Base-by-base conservation (phyloP, 805 yeast genomes). In the Saccharomyces kudriavzevii region DNA sequence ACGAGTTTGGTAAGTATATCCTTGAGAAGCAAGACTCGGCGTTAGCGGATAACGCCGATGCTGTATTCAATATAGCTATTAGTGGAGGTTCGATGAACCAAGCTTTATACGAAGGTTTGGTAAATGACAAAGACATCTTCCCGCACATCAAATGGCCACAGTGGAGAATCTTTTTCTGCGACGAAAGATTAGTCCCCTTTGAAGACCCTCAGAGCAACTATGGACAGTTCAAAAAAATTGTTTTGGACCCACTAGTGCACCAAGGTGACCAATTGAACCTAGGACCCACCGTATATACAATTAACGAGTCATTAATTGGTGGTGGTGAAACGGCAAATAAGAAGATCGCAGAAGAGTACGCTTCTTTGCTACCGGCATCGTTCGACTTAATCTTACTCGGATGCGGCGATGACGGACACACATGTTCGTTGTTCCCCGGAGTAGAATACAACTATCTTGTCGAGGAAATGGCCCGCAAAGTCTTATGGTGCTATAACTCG, bases 351-450 rank as follows among this genome's bases (percentile, higher is more conserved):
- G 59, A 65, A 22, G 83, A 78, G 47, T 89, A 89, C 68, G 84
- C 78, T 57, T 56, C 74, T 2, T 73, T 74, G 49, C 70, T 89
- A 49, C 87, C 90, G 4, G 25, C 49, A 3, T 52, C 56, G 5
- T 62, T 79, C 43, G 96, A 89, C 68, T 72, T 89, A 61, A 72
- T 89, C 29, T 72, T 89, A 53, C 76, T 89, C 56, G 96, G 96
- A 20, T 85, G 92, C 67, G 96, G 96, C 3, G 96, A 96, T 25
- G 96, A 89, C 63, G 96, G 96, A 35, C 96, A 89, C 70, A 89
- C 96, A 4, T 87, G 95, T 72, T 89, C 96, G 0, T 74, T 89
- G 57, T 89, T 89, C 79, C 96, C 96, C 11, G 89, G 85, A 30
- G 57, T 54, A 10, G 48, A 50, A 10, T 95, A 88, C 68, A 60